phyloP scores from a whole-genome alignment of 164 flowering plant species.

The Berberis vulgaris region DNA sequence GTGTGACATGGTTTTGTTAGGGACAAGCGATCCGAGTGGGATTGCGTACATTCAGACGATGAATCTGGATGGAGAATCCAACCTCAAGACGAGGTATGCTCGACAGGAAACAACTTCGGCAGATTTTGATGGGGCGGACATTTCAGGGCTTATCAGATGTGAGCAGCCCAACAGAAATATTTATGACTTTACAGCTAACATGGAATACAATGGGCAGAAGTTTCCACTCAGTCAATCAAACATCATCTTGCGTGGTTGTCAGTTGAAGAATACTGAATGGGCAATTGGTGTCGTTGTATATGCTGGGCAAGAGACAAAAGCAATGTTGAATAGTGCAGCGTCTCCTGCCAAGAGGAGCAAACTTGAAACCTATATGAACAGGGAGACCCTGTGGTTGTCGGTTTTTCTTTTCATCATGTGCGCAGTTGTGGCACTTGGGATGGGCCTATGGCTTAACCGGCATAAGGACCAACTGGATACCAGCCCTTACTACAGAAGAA shows the following conservation, averaged over 20 bases:
- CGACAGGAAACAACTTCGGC: constrained; percentile 66
- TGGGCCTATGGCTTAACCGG: constrained; percentile 73
- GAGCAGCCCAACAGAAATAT: constrained; percentile 91
- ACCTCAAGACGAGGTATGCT: constrained; percentile 89
- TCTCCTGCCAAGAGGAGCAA: constrained; percentile 85
- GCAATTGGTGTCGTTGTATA: constrained; percentile 83
- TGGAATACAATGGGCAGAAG: constrained; percentile 65
- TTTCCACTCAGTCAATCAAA: constrained; percentile 79
- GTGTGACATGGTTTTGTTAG: constrained; percentile 81
- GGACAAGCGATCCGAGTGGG: constrained; percentile 83
- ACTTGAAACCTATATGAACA: constrained; percentile 78
- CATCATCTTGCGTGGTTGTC: constrained; percentile 87
- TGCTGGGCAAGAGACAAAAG: constrained; percentile 96
- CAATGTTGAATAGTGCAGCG: constrained; percentile 86
- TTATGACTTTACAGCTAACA: constrained; percentile 82
- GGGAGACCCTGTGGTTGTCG: constrained; percentile 84
- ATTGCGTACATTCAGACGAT: constrained; percentile 87
- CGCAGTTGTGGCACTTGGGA: constrained; percentile 67
- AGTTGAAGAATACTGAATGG: constrained; percentile 87
- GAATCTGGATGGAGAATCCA: constrained; percentile 93
- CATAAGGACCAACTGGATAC: constrained; percentile 62
- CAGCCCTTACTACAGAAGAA: constrained; percentile 65
- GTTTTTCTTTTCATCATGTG: constrained; percentile 76
- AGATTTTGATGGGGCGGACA: constrained; percentile 31
- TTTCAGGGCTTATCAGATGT: constrained; percentile 68